These are phyloP conservation scores for Termitomyces eurrhizus DNA, from an alignment of 768 basidiomycete species.

Conservation along the genomic window DNA sequence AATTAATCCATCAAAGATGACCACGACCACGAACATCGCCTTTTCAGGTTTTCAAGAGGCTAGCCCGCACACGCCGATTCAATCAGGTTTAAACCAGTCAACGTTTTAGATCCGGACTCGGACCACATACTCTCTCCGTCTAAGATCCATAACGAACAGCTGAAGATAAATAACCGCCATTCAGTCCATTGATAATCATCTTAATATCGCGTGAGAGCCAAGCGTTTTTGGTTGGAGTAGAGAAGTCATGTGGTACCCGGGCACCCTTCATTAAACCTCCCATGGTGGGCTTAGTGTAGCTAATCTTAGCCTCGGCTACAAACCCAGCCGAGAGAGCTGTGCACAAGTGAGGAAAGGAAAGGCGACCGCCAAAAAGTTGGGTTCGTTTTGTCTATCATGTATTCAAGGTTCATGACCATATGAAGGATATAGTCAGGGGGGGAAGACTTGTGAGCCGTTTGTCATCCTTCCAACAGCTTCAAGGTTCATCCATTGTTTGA, in stretches of 20 bases:
- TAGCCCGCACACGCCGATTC: neutral
- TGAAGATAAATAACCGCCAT: neutral
- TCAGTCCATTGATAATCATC: neutral
- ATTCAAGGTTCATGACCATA: neutral
- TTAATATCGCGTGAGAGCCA: neutral
- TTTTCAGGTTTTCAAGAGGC: neutral
- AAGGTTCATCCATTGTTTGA: no score
- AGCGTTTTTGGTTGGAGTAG: neutral
- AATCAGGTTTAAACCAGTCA: neutral
- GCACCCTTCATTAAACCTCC: neutral
- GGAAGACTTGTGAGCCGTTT: no score
- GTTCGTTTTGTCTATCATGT: neutral
- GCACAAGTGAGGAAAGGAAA: neutral
- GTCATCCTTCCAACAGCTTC: no score
- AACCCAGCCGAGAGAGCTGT: neutral
- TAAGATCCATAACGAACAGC: neutral
- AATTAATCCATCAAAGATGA: neutral
- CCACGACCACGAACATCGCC: neutral
- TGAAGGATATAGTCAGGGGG: no score
- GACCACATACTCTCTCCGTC: neutral
- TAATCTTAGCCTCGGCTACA: neutral
- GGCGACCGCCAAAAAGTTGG: neutral
- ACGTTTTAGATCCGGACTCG: neutral
- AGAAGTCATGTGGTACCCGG: conserved; percentile 3
- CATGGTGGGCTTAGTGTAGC: neutral